Base-by-base conservation (phyloP, 495 filamentous ascomycete species). In the Neurospora tetrasperma region DNA sequence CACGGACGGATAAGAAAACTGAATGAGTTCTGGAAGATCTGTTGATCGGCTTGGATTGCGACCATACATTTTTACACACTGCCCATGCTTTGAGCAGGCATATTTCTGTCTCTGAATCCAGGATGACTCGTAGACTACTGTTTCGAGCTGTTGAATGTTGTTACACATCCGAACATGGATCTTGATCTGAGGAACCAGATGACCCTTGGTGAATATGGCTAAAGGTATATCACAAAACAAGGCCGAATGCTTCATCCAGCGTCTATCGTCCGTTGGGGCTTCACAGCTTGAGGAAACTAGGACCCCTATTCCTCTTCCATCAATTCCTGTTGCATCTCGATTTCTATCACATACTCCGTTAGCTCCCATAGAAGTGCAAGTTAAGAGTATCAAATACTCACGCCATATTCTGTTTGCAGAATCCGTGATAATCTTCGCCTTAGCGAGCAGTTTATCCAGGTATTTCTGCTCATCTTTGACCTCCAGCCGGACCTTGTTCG, bases 341-440 rank as follows among this genome's bases (percentile, higher is more conserved):
- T 76, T 73, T 86, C 85, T 86, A 73, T 12, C 16, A 31, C 12
- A 59, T 27, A 31, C 2, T 7, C 23, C 2, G 27, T 62, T 62
- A 62, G 76, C 81, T 73, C 79, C 74, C 74, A 74, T 1, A 68
- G 54, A 31, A 42, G 43, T 27, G 31, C n/a, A 1, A 74, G 20
- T n/a, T 72, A 48, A 23, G 27, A 14, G 8, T 41, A 20, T 23
- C 71, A 72, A 70, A 18, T 8, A 80, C 87, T 76, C 85, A 92
- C 90, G 89, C 89, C 90, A 93, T 14, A 94, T 80, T 72, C 88
- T 87, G 79, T 87, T 91, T n/a, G 92, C 92, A 54, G 89, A 90
- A 38, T 87, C 83, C 70, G 90, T 81, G 73, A 96, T 93, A 4
- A 90, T 82, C 77, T 88, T 90, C 3, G 91, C 92, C 76, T 91